phyloP scores from a whole-genome alignment of 208 protist species.

The Kentomonas sorsogonicus region DNA sequence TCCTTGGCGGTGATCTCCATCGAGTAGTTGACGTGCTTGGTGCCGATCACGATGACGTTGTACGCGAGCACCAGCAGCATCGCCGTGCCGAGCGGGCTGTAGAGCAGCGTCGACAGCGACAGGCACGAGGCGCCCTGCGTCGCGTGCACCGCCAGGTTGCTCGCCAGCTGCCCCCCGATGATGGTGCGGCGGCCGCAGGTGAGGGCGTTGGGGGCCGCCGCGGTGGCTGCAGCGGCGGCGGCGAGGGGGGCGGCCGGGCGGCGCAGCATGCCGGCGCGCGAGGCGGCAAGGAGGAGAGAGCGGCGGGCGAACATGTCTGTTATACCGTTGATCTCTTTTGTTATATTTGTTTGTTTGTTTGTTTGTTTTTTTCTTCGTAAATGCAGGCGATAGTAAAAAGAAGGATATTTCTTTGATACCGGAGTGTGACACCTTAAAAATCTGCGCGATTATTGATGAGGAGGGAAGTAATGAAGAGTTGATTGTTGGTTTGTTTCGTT shows the following conservation, averaged over 20 bases:
- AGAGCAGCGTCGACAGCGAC: constrained; percentile 64
- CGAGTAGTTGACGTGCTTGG: constrained; percentile 79
- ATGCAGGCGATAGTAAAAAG: too few species aligned
- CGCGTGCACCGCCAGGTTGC: constrained; percentile 59
- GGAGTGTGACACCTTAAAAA: too few species aligned
- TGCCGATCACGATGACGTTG: constrained; percentile 78
- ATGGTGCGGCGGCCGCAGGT: constrained; percentile 27
- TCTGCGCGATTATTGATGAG: too few species aligned
- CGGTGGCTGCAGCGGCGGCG: background rate
- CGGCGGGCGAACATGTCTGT: constrained; percentile 25
- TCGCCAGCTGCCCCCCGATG: constrained; percentile 23
- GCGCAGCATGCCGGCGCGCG: constrained; percentile 12
- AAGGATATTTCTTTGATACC: too few species aligned
- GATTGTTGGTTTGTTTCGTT: background rate
- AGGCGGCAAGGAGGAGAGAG: constrained; percentile 21
- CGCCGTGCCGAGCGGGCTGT: constrained; percentile 69
- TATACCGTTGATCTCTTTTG: background rate
- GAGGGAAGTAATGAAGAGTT: background rate
- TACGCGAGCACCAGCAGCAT: constrained; percentile 79
- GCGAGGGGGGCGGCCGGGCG: constrained; percentile 4
- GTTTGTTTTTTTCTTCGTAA: constrained; percentile 1
- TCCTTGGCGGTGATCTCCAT: constrained; percentile 86
- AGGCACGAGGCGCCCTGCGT: constrained; percentile 47
- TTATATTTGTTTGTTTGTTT: background rate
- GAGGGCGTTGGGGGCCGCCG: constrained; percentile 11